Conservation (phyloP, 164 flowering plant species). For the Vitis cinerea region DNA sequence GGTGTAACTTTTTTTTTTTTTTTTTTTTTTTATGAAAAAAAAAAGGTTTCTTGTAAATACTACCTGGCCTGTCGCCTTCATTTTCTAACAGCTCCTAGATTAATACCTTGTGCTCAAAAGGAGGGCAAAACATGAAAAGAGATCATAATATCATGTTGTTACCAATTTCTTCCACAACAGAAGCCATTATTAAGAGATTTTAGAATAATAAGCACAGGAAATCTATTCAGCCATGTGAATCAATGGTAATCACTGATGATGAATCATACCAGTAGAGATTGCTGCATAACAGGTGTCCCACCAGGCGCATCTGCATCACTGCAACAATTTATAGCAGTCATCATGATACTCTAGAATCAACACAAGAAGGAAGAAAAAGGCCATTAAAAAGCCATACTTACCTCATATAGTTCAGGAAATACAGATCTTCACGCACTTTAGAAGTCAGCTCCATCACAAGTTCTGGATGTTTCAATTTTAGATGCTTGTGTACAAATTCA, state of each 20-base stretch:
- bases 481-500: slow-evolving; percentile 96
- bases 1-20: too few species aligned
- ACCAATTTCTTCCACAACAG: too few species aligned
- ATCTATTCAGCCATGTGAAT: background rate
- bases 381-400: slow-evolving; percentile 30
- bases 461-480: slow-evolving; percentile 89
- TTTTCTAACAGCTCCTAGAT: too few species aligned
- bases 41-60: too few species aligned
- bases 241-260: background rate
- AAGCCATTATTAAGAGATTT: background rate
- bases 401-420: slow-evolving; percentile 96
- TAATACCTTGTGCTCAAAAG: too few species aligned
- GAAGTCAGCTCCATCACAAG: slow-evolving; percentile 81
- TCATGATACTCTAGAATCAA: background rate
- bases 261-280: slow-evolving; percentile 55
- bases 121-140: too few species aligned
- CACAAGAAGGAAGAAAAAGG: background rate
- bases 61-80: too few species aligned
- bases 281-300: slow-evolving; percentile 92
- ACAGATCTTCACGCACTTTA: slow-evolving; percentile 91
- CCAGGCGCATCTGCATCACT: slow-evolving; percentile 97
- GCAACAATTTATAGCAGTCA: background rate
- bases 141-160: too few species aligned
- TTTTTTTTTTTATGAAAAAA: too few species aligned
- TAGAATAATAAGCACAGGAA: too few species aligned